These are phyloP conservation scores for Wallacemonas sp. DNA, from an alignment of 208 protist species.

Conservation along the genomic window DNA sequence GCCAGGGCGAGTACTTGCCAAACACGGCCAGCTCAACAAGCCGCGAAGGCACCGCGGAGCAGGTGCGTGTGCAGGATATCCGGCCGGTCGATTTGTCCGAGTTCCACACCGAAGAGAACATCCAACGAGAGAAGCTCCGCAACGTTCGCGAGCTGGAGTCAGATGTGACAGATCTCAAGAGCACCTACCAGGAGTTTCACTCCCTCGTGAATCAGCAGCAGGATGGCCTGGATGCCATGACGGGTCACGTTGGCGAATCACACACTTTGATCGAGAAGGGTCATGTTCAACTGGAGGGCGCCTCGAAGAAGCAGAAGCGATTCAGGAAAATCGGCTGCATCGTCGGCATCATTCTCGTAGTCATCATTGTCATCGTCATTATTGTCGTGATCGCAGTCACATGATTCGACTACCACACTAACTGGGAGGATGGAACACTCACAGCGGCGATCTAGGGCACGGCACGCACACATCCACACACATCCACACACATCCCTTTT, in stretches of 20 bases:
- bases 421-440: too few species aligned
- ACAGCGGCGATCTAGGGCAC: too few species aligned
- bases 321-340: conserved; percentile 71
- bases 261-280: conserved; percentile 62
- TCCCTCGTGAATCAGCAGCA: conserved; percentile 74
- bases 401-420: conserved; percentile 3
- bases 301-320: conserved; percentile 51
- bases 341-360: conserved; percentile 48
- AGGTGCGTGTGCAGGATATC: conserved; percentile 48
- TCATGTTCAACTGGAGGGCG: conserved; percentile 52
- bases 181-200: conserved; percentile 77
- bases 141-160: conserved; percentile 73
- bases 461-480: not conserved
- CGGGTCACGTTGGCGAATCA: conserved; percentile 54
- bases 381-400: conserved; percentile 48
- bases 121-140: conserved; percentile 71
- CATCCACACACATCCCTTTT: too few species aligned
- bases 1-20: conserved; percentile 22
- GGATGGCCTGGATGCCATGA: conserved; percentile 51
- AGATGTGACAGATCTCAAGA: conserved; percentile 74
- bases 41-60: conserved; percentile 18
- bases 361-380: conserved; percentile 55
- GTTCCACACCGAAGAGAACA: conserved; percentile 73
- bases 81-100: conserved; percentile 53
- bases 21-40: conserved; percentile 4